A percentile compares a stretch with the other conserved stretches of the same genome.
phyloP scores from a whole-genome alignment of 805 yeast genomes.

The Kregervanrija fluxuum region DNA sequence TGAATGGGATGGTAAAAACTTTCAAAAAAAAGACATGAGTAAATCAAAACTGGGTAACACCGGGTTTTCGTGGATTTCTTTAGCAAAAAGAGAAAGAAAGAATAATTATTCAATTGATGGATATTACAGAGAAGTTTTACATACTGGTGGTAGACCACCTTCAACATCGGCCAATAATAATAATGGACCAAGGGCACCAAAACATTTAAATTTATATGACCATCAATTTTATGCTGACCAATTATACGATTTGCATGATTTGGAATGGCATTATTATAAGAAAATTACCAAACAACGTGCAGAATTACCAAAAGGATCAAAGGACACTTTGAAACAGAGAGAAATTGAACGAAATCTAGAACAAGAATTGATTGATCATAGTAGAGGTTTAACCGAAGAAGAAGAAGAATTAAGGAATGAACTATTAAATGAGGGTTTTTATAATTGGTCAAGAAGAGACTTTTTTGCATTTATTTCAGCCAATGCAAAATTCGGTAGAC shows the following conservation, averaged over 20 bases:
- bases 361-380: slow-evolving; percentile 65
- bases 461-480: slow-evolving; percentile 73
- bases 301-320: slow-evolving; percentile 53
- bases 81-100: slow-evolving; percentile 77
- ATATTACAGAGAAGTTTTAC: slow-evolving; percentile 48
- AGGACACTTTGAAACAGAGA: slow-evolving; percentile 14
- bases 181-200: slow-evolving; percentile 76
- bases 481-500: slow-evolving; percentile 75
- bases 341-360: slow-evolving; percentile 35
- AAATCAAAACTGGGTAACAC: slow-evolving; percentile 34
- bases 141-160: slow-evolving; percentile 57
- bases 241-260: slow-evolving; percentile 66
- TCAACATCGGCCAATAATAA: slow-evolving; percentile 17
- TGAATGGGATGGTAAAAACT: slow-evolving; percentile 84
- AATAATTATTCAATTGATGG: slow-evolving; percentile 83
- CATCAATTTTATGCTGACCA: slow-evolving; percentile 88
- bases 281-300: slow-evolving; percentile 59
- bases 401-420: slow-evolving; percentile 60
- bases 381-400: slow-evolving; percentile 78
- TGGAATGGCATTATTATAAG: slow-evolving; percentile 72
- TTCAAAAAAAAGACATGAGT: slow-evolving; percentile 54
- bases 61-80: slow-evolving; percentile 69
- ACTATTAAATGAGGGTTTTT: slow-evolving; percentile 58
- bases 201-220: slow-evolving; percentile 73
- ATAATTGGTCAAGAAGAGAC: slow-evolving; percentile 83